Percentiles rank a stretch among this genome's conserved stretches.
Evolutionary conservation across 2,329 filamentous ascomycete species (phyloP).

Genomic region (Canariomyces notabilis): DNA sequence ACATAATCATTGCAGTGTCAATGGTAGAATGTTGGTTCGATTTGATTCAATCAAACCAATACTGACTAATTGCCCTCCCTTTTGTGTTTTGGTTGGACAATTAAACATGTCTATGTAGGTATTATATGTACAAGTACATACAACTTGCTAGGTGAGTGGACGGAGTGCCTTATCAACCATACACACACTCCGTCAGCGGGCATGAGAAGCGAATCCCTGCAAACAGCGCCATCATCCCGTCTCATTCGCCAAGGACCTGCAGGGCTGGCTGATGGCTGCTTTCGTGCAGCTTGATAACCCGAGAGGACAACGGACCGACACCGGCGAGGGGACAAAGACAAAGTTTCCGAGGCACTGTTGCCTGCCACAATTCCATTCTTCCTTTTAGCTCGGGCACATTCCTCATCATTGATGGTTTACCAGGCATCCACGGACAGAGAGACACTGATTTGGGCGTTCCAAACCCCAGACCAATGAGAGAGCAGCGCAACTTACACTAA

Average conservation of each 20-base stretch:
- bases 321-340: background rate
- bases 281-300: background rate
- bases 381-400: background rate
- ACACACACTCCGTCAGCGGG: too few species aligned
- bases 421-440: too few species aligned
- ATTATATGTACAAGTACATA: too few species aligned
- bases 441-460: too few species aligned
- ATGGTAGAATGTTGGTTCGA: too few species aligned
- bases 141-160: slow-evolving; percentile 5
- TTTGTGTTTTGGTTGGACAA: background rate
- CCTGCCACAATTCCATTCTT: background rate
- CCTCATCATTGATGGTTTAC: too few species aligned
- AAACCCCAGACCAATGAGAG: too few species aligned
- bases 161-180: background rate
- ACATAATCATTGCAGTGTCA: too few species aligned
- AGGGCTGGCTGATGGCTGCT: background rate
- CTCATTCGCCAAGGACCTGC: background rate
- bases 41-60: too few species aligned
- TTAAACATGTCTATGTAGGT: background rate
- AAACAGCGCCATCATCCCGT: background rate
- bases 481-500: too few species aligned
- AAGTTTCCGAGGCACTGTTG: background rate
- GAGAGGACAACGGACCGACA: background rate
- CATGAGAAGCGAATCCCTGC: background rate
- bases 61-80: background rate